Evolutionary conservation across 441 rosid species (phyloP).

Genomic region (Viola pubescens): DNA sequence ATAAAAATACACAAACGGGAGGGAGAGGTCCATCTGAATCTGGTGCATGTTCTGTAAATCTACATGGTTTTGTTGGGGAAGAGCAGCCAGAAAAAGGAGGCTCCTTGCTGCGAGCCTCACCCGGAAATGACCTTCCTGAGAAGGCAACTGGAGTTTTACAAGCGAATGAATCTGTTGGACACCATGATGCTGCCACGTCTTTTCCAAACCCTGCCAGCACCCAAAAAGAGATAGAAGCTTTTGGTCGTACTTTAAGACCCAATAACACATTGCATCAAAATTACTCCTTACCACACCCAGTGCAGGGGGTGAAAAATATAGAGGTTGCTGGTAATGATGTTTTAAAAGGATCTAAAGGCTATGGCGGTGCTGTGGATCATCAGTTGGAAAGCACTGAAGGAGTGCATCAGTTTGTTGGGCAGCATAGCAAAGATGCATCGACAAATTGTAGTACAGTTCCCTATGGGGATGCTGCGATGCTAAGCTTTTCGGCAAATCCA

Average conservation of each 20-base stretch:
- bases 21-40: constrained; percentile 29
- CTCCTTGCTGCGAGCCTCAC: constrained; percentile 16
- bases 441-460: constrained; percentile 18
- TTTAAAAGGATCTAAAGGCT: constrained; percentile 40
- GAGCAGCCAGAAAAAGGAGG: constrained; percentile 27
- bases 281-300: constrained; percentile 37
- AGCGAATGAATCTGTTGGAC: constrained; percentile 25
- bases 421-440: constrained; percentile 23
- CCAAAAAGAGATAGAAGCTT: constrained; percentile 46
- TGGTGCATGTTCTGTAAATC: constrained; percentile 25
- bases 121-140: constrained; percentile 23
- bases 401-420: constrained; percentile 26
- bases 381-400: constrained; percentile 23
- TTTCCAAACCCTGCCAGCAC: constrained; percentile 24
- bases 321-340: constrained; percentile 38
- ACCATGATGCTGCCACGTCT: constrained; percentile 23
- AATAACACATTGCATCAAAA: constrained; percentile 32
- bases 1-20: constrained; percentile 30
- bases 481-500: constrained; percentile 19
- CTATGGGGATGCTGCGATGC: constrained; percentile 36
- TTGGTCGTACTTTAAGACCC: constrained; percentile 42
- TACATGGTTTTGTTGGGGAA: constrained; percentile 23
- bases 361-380: constrained; percentile 27
- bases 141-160: constrained; percentile 14
- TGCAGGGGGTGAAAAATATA: constrained; percentile 42